Percentiles rank a stretch among this genome's conserved stretches.
Evolutionary conservation across 495 filamentous ascomycete genomes (phyloP).

Genomic region (Thermothielavioides terrestris): DNA sequence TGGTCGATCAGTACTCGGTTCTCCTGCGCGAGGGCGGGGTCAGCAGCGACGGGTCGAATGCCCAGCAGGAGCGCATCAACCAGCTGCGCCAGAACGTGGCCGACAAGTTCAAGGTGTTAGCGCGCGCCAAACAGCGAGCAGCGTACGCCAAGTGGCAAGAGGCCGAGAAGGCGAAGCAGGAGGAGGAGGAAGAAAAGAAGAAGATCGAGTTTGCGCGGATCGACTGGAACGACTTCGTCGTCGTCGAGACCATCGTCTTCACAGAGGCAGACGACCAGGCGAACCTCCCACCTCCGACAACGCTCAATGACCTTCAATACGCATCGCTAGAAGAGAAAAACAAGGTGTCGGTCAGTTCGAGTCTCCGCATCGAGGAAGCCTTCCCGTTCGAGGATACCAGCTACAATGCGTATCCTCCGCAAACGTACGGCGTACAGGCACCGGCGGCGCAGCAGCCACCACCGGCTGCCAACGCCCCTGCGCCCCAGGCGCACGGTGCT

Average conservation of each 20-base stretch:
- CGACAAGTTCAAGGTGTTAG: conserved; percentile 72
- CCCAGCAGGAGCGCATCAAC: conserved; percentile 58
- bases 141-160: conserved; percentile 82
- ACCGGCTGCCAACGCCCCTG: conserved; percentile 28
- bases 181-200: conserved; percentile 81
- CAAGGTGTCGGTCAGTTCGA: conserved; percentile 70
- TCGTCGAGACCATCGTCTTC: conserved; percentile 94
- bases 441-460: conserved; percentile 20
- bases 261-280: conserved; percentile 79
- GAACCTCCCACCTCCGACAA: conserved; percentile 80
- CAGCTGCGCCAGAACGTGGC: conserved; percentile 69
- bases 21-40: conserved; percentile 63
- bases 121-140: conserved; percentile 71
- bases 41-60: conserved; percentile 55
- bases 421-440: conserved; percentile 22
- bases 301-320: conserved; percentile 81
- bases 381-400: conserved; percentile 67
- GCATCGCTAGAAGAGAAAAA: conserved; percentile 93
- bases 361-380: conserved; percentile 87
- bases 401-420: conserved; percentile 29
- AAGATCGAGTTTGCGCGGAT: conserved; percentile 79
- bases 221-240: conserved; percentile 96
- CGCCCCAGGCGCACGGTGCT: conserved; percentile 29
- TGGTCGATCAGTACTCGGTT: conserved; percentile 91
- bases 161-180: conserved; percentile 77